Conservation (phyloP, 768 basidiomycete species). For the Lactarius sanguifluus region DNA sequence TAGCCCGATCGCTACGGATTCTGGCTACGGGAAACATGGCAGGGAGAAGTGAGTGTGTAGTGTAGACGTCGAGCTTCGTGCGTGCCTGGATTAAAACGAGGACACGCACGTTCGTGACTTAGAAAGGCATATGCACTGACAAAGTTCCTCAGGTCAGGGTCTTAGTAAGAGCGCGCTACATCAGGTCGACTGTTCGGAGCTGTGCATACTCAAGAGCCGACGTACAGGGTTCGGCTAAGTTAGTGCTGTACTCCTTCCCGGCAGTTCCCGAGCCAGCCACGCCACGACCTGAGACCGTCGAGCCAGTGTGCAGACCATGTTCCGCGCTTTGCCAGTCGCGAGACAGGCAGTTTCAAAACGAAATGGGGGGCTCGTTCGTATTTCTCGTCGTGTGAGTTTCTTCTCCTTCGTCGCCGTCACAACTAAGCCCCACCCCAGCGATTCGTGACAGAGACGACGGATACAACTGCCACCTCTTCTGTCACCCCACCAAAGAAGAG, state of each 20-base stretch:
- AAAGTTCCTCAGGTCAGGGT: background rate
- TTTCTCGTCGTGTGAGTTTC: slow-evolving; percentile 57
- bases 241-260: background rate
- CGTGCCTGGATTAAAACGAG: background rate
- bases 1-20: background rate
- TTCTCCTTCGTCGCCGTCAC: slow-evolving; percentile 18
- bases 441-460: slow-evolving; percentile 52
- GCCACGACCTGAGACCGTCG: background rate
- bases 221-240: background rate
- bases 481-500: slow-evolving; percentile 49
- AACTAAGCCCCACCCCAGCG: slow-evolving; percentile 43
- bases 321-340: slow-evolving; percentile 57
- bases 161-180: background rate
- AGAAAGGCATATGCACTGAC: background rate
- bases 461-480: slow-evolving; percentile 35
- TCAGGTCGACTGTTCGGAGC: too few relatives aligned
- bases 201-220: background rate
- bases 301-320: slow-evolving; percentile 35
- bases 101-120: slow-evolving; percentile 16
- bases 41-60: too few relatives aligned
- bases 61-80: background rate
- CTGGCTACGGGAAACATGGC: background rate
- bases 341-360: slow-evolving; percentile 48
- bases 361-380: slow-evolving; percentile 50
- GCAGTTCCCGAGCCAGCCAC: background rate